These are phyloP conservation scores for Polyporus tsugae DNA, from an alignment of 1,284 basidiomycete genomes.

Conservation along the genomic window DNA sequence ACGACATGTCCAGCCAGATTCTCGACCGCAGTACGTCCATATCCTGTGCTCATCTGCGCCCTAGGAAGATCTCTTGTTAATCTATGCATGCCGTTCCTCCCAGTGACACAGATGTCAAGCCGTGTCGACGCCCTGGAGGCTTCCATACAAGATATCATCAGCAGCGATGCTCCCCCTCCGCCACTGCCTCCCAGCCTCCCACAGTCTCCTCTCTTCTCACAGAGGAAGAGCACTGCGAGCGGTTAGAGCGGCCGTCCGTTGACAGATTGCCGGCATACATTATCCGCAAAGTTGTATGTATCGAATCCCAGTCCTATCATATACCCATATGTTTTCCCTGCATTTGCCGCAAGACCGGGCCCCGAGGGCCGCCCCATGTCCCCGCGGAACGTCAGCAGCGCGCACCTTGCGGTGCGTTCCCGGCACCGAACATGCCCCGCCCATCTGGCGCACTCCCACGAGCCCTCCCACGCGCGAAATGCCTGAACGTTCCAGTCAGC, in stretches of 20 bases:
- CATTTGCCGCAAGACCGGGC: constrained; percentile 9
- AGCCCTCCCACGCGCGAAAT: constrained; percentile 11
- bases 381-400: constrained; percentile 20
- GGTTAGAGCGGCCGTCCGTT: constrained; percentile 15
- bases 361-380: constrained; percentile 14
- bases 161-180: constrained; percentile 55
- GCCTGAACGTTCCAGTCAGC: constrained; percentile 6
- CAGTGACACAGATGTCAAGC: constrained; percentile 86
- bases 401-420: background rate
- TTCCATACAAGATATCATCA: constrained; percentile 86
- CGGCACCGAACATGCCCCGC: constrained; percentile 7
- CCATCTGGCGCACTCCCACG: constrained; percentile 6
- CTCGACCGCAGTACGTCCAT: constrained; percentile 75
- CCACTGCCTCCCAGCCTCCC: constrained; percentile 39
- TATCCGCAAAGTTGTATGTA: constrained; percentile 26
- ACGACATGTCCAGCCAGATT: constrained; percentile 85
- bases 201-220: constrained; percentile 41
- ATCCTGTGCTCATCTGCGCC: constrained; percentile 22
- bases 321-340: constrained; percentile 22
- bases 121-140: constrained; percentile 84
- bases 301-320: constrained; percentile 5
- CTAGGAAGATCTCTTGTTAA: constrained; percentile 7
- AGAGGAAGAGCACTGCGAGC: constrained; percentile 35
- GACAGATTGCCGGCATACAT: constrained; percentile 25
- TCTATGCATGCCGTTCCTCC: background rate